A percentile compares a stretch with the other conserved stretches of the same genome.
Conservation (phyloP, 1,139 yeast genomes). For the Suhomyces choctaworum region DNA sequence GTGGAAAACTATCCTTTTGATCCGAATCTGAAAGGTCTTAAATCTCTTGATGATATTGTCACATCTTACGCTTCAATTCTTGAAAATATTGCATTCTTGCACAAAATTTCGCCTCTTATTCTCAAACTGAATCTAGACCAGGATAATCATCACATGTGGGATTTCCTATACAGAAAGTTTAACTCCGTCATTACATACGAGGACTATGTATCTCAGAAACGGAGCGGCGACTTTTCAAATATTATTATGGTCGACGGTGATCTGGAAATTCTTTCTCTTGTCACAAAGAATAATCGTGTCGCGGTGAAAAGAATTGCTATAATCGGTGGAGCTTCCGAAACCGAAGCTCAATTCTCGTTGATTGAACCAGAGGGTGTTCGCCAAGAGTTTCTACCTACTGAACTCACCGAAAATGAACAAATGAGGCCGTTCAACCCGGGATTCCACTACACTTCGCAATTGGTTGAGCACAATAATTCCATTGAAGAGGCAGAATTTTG, state of each 20-base stretch:
- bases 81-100: constrained; percentile 9
- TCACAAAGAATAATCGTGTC: constrained; percentile 3
- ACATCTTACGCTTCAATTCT: constrained; percentile 10
- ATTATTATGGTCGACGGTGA: constrained; percentile 14
- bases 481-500: constrained; percentile 57
- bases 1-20: constrained; percentile 12
- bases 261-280: constrained; percentile 7
- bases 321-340: constrained; percentile 10
- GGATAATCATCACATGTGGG: constrained; percentile 11
- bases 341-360: neutral
- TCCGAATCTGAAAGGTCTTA: constrained; percentile 1
- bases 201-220: constrained; percentile 11
- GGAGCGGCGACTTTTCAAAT: constrained; percentile 10
- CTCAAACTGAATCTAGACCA: neutral
- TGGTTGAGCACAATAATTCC: constrained; percentile 35
- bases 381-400: constrained; percentile 5
- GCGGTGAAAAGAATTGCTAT: constrained; percentile 9
- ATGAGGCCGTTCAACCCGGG: constrained; percentile 39
- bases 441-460: constrained; percentile 35
- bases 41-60: constrained; percentile 9
- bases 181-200: constrained; percentile 15
- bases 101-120: constrained; percentile 12
- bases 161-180: constrained; percentile 12
- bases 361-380: constrained; percentile 6
- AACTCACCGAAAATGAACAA: neutral